Base-by-base conservation (phyloP, 1,139 yeast genomes). In the Saccharomyces hybrid region DNA sequence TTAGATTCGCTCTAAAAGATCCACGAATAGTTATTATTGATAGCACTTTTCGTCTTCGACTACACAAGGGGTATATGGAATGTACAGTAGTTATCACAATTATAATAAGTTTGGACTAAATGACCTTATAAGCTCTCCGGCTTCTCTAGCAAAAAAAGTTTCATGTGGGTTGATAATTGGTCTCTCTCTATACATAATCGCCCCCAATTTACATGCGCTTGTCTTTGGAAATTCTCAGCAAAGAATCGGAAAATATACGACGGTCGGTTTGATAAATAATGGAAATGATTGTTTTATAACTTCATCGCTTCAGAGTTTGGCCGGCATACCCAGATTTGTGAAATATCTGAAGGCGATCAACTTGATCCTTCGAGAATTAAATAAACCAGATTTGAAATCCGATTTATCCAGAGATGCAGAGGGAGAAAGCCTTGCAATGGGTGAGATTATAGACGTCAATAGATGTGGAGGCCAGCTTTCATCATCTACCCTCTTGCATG, bases 221-320 rank as follows among this genome's bases (percentile, higher is more conserved):
- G 20, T 32, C 38, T 32, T 32, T 32, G 38, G 38, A 13, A 32
- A 32, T n/a, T n/a, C 14, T 32, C 0, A 32, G 38, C 38, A 79
- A 60, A 74, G 90, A 64, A 84, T 83, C 14, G 95, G 84, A 64
- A 84, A 80, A 61, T 76, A 82, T 65, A 86, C 96, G 14, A 88
- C 95, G 0, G 38, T 32, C 14, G 97, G 97, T 2, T 74, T 91
- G 49, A 76, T 84, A 60, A 93, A 91, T 68, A 76, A 84, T 59
- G 80, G 93, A 56, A 88, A 88, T 63, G 96, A 90, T 67, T 91
- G 98, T 69, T 91, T 88, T 72, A 96, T 96, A 57, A 91, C 93
- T 65, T 82, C 95, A n/a, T 84, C 91, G 1, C 67, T 93, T 25
- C 98, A 91, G 68, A 95, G 96, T 0, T 78, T 90, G 57, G 83